phyloP scores from a whole-genome alignment of 352 stramenopile species.

The Pythium oligandrum region DNA sequence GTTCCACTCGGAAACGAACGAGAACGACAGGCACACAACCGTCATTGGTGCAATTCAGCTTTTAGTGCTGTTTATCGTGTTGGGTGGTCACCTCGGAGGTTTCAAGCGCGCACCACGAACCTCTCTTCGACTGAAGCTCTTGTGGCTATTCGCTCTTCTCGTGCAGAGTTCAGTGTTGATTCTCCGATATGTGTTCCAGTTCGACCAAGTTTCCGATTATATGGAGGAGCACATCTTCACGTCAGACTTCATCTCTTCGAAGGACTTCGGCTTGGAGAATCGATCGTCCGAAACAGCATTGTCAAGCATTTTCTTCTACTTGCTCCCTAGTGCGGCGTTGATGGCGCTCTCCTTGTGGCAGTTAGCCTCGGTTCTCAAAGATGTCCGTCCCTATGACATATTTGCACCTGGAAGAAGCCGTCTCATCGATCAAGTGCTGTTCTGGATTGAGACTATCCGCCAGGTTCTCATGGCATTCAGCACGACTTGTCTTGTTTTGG shows the following conservation, averaged over 20 bases:
- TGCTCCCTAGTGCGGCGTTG: conserved; percentile 64
- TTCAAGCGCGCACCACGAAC: conserved; percentile 62
- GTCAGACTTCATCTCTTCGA: conserved; percentile 56
- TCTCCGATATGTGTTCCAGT: conserved; percentile 78
- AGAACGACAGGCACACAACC: conserved; percentile 54
- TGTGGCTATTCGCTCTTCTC: conserved; percentile 77
- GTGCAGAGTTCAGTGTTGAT: conserved; percentile 66
- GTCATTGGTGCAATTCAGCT: conserved; percentile 60
- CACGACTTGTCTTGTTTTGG: conserved; percentile 53
- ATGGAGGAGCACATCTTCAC: conserved; percentile 67
- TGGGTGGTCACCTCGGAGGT: conserved; percentile 67
- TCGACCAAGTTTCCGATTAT: conserved; percentile 60
- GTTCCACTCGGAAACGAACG: conserved; percentile 54
- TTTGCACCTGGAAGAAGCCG: conserved; percentile 53
- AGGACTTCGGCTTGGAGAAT: conserved; percentile 73
- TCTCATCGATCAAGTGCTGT: conserved; percentile 42
- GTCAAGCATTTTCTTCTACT: conserved; percentile 74
- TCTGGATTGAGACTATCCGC: conserved; percentile 54
- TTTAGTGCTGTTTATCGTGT: conserved; percentile 50
- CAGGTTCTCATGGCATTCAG: conserved; percentile 69
- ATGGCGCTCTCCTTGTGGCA: conserved; percentile 83
- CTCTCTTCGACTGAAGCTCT: conserved; percentile 59
- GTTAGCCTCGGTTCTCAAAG: conserved; percentile 65
- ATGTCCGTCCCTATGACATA: conserved; percentile 55
- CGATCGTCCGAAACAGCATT: conserved; percentile 48